Base-by-base conservation (phyloP, 2,329 filamentous ascomycete genomes). In the Aureobasidium mangrovei region DNA sequence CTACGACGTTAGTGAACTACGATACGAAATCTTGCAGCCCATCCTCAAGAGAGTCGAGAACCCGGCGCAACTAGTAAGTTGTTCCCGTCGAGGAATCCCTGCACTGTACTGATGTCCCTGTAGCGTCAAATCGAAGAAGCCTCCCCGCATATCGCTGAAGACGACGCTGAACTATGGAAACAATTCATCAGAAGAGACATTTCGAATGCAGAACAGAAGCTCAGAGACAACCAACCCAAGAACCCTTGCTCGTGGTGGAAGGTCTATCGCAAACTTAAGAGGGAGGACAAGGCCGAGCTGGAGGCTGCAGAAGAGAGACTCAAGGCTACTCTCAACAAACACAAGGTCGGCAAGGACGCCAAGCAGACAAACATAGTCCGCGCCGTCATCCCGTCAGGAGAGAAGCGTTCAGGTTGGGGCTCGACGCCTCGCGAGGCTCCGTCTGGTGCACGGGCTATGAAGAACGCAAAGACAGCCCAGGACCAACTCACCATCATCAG, bases 101-200 rank as follows among this genome's bases (percentile, higher is more conserved):
- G 24, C 2, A 0, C n/a, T 4, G 38, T 4, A 12, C 41, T 53
- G 3, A 53, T 32, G 7, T 3, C 1, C 7, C 3, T 2, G 1
- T 8, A 54, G 32, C 70, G 74, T 60, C 69, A 77, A 55, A 78
- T 96, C 56, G 91, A 96, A 70, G 58, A 77, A 48, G 82, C 83
- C 64, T 91, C 84, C 4, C 87, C 89, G 0, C 88, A 95, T 59
- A 77, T 96, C 49, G 75, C 80, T 57, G 81, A 82, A 36, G 76
- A 86, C 54, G 83, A 83, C 38, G 77, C 74, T 24, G 85, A 90
- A 61, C 74, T 91, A 58, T 96, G 91, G 91, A 71, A 82, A 40
- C 78, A 80, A 29, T 80, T 96, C 63, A 93, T 97, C 68, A 79
- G 81, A 49, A 81, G 83, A 45, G 83, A 95, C 63, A 87, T 95